A percentile compares a stretch with the other conserved stretches of the same genome.
Evolutionary conservation across 495 filamentous ascomycete genomes (phyloP).

Genomic region (Lasiosphaeria miniovina): DNA sequence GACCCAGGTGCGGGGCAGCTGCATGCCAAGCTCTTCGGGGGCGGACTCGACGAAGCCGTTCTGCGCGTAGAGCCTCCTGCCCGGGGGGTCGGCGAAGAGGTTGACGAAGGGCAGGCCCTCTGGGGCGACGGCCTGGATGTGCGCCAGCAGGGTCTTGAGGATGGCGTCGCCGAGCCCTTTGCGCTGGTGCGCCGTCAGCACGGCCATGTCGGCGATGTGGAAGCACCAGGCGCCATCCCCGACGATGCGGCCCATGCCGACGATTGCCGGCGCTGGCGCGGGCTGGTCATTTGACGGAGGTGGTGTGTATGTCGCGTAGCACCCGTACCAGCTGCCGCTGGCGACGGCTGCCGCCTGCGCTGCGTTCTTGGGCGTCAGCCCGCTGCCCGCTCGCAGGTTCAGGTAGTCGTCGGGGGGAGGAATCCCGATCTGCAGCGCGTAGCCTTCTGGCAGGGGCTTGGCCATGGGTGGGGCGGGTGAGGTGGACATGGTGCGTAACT

Average conservation of each 20-base stretch:
- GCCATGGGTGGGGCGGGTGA: neutral
- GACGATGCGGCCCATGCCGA: slow-evolving; percentile 53
- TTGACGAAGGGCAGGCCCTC: slow-evolving; percentile 42
- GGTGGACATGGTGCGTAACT: too few species aligned
- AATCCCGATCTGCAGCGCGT: slow-evolving; percentile 30
- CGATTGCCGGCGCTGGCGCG: slow-evolving; percentile 10
- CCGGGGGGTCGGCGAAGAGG: slow-evolving; percentile 45
- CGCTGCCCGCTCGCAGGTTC: slow-evolving; percentile 36
- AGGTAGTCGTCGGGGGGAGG: slow-evolving; percentile 39
- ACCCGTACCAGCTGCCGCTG: slow-evolving; percentile 42
- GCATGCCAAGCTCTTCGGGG: slow-evolving; percentile 18
- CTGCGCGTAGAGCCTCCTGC: slow-evolving; percentile 42
- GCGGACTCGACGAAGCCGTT: slow-evolving; percentile 47
- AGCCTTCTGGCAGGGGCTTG: slow-evolving; percentile 26
- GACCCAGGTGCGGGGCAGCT: neutral
- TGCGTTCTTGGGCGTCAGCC: slow-evolving; percentile 36
- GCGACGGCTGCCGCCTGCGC: slow-evolving; percentile 35
- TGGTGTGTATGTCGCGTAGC: slow-evolving; percentile 36
- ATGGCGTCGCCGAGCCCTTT: slow-evolving; percentile 49
- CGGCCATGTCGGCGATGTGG: slow-evolving; percentile 52
- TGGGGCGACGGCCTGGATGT: slow-evolving; percentile 39
- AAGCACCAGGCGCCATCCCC: slow-evolving; percentile 56
- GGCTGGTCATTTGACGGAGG: too few species aligned
- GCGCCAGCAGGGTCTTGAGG: slow-evolving; percentile 39
- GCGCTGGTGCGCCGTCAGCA: slow-evolving; percentile 47